phyloP scores from a whole-genome alignment of 73 alveolate species.

The Paramecium tetraurelia region DNA sequence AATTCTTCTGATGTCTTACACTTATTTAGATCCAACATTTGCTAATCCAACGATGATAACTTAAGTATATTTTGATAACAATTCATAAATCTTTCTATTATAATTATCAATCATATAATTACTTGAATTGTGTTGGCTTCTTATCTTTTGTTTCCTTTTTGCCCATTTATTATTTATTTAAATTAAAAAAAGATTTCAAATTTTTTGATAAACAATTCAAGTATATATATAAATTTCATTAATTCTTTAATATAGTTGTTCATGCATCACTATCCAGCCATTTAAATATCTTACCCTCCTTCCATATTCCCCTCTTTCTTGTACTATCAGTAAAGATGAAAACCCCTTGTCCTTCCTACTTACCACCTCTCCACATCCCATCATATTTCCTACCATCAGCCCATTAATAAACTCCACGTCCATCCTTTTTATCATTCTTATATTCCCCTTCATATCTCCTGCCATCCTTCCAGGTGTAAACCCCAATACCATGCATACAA shows the following conservation, averaged over 20 bases:
- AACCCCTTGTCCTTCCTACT: slow-evolving; percentile 51
- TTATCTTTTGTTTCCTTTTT: slow-evolving; percentile 47
- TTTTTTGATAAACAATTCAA: slow-evolving; percentile 27
- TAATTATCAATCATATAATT: neutral
- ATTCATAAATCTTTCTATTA: slow-evolving; percentile 35
- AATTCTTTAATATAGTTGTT: neutral
- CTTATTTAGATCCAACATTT: slow-evolving; percentile 47
- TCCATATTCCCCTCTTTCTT: neutral
- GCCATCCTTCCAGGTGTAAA: slow-evolving; percentile 57
- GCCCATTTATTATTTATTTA: slow-evolving; percentile 40
- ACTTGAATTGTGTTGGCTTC: slow-evolving; percentile 53
- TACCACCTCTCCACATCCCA: slow-evolving; percentile 62
- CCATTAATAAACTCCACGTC: slow-evolving; percentile 54
- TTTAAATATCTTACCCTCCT: slow-evolving; percentile 30
- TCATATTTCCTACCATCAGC: slow-evolving; percentile 60
- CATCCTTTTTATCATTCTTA: slow-evolving; percentile 54
- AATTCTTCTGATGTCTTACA: slow-evolving; percentile 46
- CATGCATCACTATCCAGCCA: slow-evolving; percentile 27
- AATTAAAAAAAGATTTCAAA: slow-evolving; percentile 35
- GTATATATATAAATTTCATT: slow-evolving; percentile 6
- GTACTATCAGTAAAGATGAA: neutral
- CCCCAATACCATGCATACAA: slow-evolving; percentile 53
- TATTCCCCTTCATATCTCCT: slow-evolving; percentile 55
- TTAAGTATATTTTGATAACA: slow-evolving; percentile 23
- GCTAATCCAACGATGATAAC: slow-evolving; percentile 18